These are phyloP conservation scores for Xylariales sp. DNA, from an alignment of 2,329 filamentous ascomycete genomes.

Conservation along the genomic window DNA sequence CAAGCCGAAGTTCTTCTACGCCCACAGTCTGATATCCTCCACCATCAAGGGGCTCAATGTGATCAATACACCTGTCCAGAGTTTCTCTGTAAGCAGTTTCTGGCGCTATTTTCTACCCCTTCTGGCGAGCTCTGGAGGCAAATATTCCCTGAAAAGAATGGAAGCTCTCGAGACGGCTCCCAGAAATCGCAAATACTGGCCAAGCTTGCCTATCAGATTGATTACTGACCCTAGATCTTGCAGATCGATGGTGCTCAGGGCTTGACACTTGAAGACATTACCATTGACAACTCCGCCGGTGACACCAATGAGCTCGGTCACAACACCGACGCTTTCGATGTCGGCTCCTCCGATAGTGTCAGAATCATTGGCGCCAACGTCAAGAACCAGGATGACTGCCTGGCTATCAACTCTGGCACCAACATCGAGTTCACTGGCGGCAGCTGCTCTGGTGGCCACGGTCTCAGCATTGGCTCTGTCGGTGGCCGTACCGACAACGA, in stretches of 20 bases:
- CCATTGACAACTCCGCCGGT: conserved; percentile 54
- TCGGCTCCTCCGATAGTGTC: conserved; percentile 37
- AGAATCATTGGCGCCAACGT: conserved; percentile 43
- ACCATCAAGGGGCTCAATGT: conserved; percentile 45
- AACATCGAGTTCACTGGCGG: conserved; percentile 35
- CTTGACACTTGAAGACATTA: conserved; percentile 41
- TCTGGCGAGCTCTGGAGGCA: no score
- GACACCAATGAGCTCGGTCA: conserved; percentile 32
- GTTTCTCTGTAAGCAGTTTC: no score
- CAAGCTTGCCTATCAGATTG: no score
- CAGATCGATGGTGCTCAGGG: conserved; percentile 36
- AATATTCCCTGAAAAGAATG: no score
- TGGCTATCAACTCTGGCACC: conserved; percentile 52
- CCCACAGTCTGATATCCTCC: conserved; percentile 46
- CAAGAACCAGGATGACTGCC: conserved; percentile 54
- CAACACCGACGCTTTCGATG: conserved; percentile 49
- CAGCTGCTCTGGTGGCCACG: conserved; percentile 49
- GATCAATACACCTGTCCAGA: conserved; percentile 51
- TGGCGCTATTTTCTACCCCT: no score
- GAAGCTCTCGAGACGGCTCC: no score
- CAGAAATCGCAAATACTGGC: no score
- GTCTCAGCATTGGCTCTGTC: conserved; percentile 56
- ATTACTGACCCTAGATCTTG: no score
- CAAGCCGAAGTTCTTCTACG: conserved; percentile 61
- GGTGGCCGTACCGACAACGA: conserved; percentile 50